Evolutionary conservation across 352 stramenopile species (phyloP), one percentile per base, ranked within the genome.

Genomic region (Phytopythium mirpurense): DNA sequence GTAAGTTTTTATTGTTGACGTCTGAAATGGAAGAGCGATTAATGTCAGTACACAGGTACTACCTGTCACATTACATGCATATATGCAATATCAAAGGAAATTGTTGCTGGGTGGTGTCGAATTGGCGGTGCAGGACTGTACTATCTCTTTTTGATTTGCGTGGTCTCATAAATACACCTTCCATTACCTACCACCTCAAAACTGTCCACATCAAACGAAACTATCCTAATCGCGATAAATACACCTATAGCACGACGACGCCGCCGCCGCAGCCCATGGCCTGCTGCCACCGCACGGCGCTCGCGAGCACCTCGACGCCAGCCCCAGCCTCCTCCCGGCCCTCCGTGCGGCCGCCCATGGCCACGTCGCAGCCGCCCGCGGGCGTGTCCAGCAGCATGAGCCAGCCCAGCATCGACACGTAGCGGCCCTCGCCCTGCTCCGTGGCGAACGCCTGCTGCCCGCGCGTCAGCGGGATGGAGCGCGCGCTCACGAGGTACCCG

Each of bases 341-440:
- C 43, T 76, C 63, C 16, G 56, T 63, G 29, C 60, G 60, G 19
- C 57, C 57, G 9, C 67, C 67, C 16, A 76, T 51, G 8, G 66
- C 62, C n/a, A 72, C 67, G 37, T 76, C 63, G 32, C 67, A 76
- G 53, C 65, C 60, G 48, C 72, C 63, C 24, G 57, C 64, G 40
- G 40, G 1, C 47, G 59, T 66, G 60, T 76, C 64, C 38, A 76
- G 40, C 34, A 76, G 45, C 67, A 76, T 76, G 57, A 76, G 66
- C 67, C 67, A 76, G 32, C 51, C 60, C 27, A 76, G 31, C 18
- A 72, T 48, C 2, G 61, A 56, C 48, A 72, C 34, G 41, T 72
- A 76, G 3, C 37, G 35, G 23, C 35, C 49, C 34, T 56, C 57
- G 36, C 54, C 57, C 43, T 76, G 63, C 27, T 52, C 42, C 11